These are phyloP conservation scores for Mycena rebaudengoi DNA, from an alignment of 768 basidiomycete species.

Conservation along the genomic window DNA sequence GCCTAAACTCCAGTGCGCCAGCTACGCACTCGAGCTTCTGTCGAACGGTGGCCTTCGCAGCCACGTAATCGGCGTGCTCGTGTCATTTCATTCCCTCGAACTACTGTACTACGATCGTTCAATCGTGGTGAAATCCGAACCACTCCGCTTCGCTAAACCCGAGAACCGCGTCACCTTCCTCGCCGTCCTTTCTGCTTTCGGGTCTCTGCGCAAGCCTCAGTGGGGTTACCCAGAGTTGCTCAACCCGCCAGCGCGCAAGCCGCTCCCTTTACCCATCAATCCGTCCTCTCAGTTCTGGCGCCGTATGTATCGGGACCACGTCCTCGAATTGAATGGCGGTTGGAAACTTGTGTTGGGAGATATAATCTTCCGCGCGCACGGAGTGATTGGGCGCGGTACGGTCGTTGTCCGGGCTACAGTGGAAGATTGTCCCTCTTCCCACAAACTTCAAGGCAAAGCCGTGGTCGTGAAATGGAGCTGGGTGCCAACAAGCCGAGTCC, in stretches of 20 bases:
- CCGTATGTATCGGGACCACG: neutral
- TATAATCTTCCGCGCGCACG: neutral
- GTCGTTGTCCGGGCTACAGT: neutral
- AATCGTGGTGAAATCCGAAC: neutral
- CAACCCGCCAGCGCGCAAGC: neutral
- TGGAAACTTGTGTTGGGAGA: neutral
- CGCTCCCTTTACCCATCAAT: neutral
- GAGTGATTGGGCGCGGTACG: constrained; percentile 2
- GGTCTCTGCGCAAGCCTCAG: neutral
- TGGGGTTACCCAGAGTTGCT: neutral
- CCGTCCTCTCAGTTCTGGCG: neutral
- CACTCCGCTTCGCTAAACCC: neutral
- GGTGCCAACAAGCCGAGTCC: neutral
- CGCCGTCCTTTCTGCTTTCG: neutral
- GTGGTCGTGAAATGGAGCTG: constrained; percentile 11
- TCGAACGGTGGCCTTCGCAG: neutral
- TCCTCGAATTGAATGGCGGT: neutral
- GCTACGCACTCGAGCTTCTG: constrained; percentile 5
- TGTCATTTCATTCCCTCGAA: neutral
- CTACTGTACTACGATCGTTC: constrained; percentile 9
- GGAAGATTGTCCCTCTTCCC: neutral
- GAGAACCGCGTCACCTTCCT: neutral
- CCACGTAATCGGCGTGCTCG: neutral
- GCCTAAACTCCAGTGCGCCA: neutral
- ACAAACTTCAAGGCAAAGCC: neutral